Conservation (phyloP, 139 green algal genomes). For the Deuterostichococcus epilithicus region DNA sequence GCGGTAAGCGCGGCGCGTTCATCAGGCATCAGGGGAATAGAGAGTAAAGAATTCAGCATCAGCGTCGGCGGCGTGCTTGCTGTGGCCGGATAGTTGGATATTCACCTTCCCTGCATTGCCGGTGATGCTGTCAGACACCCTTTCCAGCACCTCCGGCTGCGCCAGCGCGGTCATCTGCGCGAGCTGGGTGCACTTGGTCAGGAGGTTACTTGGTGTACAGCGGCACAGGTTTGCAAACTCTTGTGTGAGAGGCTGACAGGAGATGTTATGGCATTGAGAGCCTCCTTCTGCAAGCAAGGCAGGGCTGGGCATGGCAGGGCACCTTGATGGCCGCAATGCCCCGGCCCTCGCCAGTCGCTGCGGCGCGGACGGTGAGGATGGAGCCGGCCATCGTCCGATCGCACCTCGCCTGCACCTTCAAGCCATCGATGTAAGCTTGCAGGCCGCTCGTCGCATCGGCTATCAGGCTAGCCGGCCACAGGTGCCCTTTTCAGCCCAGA, state of each 20-base stretch:
- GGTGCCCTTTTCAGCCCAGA: too few relatives aligned
- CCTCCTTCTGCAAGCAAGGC: too few relatives aligned
- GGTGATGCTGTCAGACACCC: conserved; percentile 18
- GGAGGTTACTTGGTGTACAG: too few relatives aligned
- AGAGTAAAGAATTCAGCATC: not conserved
- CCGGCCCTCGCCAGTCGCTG: not conserved
- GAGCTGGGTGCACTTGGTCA: too few relatives aligned
- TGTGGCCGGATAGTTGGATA: not conserved
- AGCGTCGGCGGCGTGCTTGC: not conserved
- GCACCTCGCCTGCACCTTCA: not conserved
- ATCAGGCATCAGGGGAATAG: not conserved
- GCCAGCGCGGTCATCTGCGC: conserved; percentile 64
- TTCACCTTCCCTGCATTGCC: not conserved
- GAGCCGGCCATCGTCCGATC: not conserved
- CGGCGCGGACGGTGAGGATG: not conserved
- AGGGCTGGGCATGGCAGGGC: too few relatives aligned
- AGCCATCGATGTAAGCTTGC: too few relatives aligned
- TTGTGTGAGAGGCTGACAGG: too few relatives aligned
- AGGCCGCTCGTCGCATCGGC: too few relatives aligned
- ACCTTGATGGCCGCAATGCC: not conserved
- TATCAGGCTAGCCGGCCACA: too few relatives aligned
- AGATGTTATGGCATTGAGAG: too few relatives aligned
- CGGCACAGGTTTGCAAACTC: too few relatives aligned
- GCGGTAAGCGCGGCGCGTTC: not conserved
- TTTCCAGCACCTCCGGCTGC: conserved; percentile 60